phyloP scores from a whole-genome alignment of 2,329 filamentous ascomycete species.

The Xylaria sp. region DNA sequence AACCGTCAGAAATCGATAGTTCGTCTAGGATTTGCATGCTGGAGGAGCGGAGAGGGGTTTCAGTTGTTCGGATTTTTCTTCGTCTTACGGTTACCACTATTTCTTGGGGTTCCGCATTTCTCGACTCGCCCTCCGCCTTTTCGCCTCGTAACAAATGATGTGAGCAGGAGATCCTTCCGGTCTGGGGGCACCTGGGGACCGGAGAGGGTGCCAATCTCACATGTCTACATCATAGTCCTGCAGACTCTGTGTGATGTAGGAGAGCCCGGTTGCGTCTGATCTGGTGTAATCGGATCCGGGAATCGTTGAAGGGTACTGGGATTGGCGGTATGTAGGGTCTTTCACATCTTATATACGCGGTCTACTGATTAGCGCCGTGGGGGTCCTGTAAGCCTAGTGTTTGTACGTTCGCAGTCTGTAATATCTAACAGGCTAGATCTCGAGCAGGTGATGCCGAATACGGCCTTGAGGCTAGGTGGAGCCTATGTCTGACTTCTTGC shows the following conservation, averaged over 20 bases:
- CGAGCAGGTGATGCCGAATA: not conserved
- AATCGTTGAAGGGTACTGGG: conserved; percentile 1
- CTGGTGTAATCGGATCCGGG: conserved; percentile 18
- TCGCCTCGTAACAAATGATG: not conserved
- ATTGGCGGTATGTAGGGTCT: conserved; percentile 24
- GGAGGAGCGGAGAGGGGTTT: conserved; percentile 7
- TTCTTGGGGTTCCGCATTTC: not conserved
- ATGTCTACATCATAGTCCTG: conserved; percentile 9
- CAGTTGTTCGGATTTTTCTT: conserved; percentile 2
- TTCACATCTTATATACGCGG: conserved; percentile 15
- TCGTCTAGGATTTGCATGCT: conserved; percentile 2
- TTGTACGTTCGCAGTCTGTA: not conserved
- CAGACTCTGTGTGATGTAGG: not conserved
- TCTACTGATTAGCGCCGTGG: conserved; percentile 2
- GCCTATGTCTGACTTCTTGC: not conserved
- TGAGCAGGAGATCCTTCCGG: conserved; percentile 7
- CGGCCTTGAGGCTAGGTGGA: not conserved
- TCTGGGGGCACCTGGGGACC: not conserved
- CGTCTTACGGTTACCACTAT: not conserved
- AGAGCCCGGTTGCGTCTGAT: conserved; percentile 15
- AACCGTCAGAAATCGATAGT: conserved; percentile 21
- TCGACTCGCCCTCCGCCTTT: conserved; percentile 16
- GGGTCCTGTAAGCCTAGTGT: not conserved
- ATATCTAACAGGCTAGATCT: not conserved
- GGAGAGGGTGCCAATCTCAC: conserved; percentile 3